Percentiles rank a stretch among this genome's conserved stretches.
phyloP scores from a whole-genome alignment of 768 basidiomycete genomes.

The Hemileccinum rubropunctum region DNA sequence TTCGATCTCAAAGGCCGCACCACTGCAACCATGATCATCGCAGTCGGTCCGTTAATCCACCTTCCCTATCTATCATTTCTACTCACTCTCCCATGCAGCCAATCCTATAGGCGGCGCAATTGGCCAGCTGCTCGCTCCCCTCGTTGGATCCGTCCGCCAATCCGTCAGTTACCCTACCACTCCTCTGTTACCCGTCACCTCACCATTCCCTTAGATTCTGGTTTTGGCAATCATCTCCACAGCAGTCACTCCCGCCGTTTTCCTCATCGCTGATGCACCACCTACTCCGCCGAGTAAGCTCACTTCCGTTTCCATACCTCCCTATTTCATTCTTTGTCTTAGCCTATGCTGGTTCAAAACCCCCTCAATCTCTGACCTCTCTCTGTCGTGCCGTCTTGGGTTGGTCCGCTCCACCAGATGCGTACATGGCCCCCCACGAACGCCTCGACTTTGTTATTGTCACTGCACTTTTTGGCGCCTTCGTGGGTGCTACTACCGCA shows the following conservation, averaged over 20 bases:
- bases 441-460: conserved; percentile 69
- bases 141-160: conserved; percentile 48
- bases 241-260: conserved; percentile 52
- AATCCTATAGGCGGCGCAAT: conserved; percentile 75
- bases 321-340: background rate
- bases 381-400: conserved; percentile 56
- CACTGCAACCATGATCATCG: conserved; percentile 68
- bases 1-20: conserved; percentile 74
- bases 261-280: conserved; percentile 60
- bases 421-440: conserved; percentile 62
- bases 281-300: conserved; percentile 75
- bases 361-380: conserved; percentile 50
- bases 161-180: conserved; percentile 47
- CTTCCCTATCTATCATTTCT: background rate
- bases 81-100: conserved; percentile 36
- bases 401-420: conserved; percentile 35
- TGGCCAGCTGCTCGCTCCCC: conserved; percentile 69
- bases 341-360: conserved; percentile 70
- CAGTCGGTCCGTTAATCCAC: conserved; percentile 35
- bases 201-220: conserved; percentile 46
- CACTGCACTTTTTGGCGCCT: conserved; percentile 55
- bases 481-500: conserved; percentile 62
- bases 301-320: background rate
- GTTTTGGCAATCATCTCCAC: conserved; percentile 71
- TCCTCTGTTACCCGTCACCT: background rate